These are phyloP conservation scores for Kickxella alabastrina DNA, from an alignment of 192 early-diverging fungal genomes.

Conservation along the genomic window DNA sequence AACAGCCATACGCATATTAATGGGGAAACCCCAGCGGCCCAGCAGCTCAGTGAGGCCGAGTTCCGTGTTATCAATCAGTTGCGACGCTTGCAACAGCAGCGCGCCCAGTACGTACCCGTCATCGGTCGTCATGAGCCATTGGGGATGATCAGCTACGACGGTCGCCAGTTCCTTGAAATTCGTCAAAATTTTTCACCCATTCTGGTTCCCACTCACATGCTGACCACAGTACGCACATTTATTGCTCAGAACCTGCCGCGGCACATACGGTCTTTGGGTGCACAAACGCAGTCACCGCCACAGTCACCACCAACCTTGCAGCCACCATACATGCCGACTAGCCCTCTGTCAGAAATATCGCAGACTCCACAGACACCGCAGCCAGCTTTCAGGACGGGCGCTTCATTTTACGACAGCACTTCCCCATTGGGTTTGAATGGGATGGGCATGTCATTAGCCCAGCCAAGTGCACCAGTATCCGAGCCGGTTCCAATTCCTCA, in stretches of 20 bases:
- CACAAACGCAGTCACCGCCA: constrained; percentile 17
- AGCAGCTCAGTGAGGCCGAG: constrained; percentile 19
- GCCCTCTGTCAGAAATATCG: background rate
- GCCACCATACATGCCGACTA: constrained; percentile 1
- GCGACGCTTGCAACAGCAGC: constrained; percentile 16
- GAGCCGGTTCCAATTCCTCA: constrained; percentile 1
- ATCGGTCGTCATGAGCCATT: constrained; percentile 8
- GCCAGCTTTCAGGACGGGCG: background rate
- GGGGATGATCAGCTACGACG: constrained; percentile 15
- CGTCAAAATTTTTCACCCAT: constrained; percentile 24
- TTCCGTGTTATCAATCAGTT: constrained; percentile 21
- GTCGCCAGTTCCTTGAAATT: constrained; percentile 33
- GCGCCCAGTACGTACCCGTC: constrained; percentile 5
- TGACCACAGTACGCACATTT: constrained; percentile 12
- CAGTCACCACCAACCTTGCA: constrained; percentile 1
- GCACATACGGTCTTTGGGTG: constrained; percentile 6
- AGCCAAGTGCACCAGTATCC: background rate
- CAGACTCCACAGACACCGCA: background rate
- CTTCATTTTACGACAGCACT: background rate
- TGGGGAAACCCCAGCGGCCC: background rate
- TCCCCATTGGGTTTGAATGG: background rate
- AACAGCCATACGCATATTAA: background rate
- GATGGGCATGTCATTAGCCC: constrained; percentile 1
- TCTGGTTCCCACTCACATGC: constrained; percentile 22
- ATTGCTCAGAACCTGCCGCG: constrained; percentile 18